Base-by-base conservation (phyloP, 140 eudicot species). In the Senecio squalidus region DNA sequence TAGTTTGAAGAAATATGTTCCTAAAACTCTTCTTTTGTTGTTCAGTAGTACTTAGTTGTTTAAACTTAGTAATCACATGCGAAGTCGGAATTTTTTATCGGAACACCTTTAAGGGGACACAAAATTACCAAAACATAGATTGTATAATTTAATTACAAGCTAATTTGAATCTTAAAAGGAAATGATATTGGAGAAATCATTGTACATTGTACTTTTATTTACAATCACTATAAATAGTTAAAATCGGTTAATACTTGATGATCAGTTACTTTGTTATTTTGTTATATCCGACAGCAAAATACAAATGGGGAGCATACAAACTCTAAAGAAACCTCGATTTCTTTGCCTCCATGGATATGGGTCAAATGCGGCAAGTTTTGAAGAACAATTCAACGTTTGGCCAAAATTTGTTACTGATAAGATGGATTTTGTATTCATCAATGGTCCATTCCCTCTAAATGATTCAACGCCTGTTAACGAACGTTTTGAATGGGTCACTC, bases 371-470 rank as follows among this genome's bases (percentile, higher is more conserved):
- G 5, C 26, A 41, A 4, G 2, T 40, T 30, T 41, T 17, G 9
- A 26, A 60, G 9, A 27, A 27, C 16, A 41, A 6, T 9, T 60
- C 4, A 18, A 16, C 11, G 22, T 8, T 0, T 60, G 66, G 66
- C 66, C 66, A 25, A 27, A 60, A 6, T 43, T 3, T 10, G 29
- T 60, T 7, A 20, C 45, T 27, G 10, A 18, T 1, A 60, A 60
- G 16, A 60, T 43, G 41, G 66, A 60, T 41, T 16, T 60, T 43
- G 55, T 60, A 41, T 60, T n/a, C 66, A 43, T 60, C 18, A 43
- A 60, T 15, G 66, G 54, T 25, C 53, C 54, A 25, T 41, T 60
- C 13, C 15, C 54, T 5, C 3, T 60, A 7, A 26, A 26, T 0
- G 24, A 60, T 26, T 39, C 36, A 47, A 47, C 54, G 9, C 17